A percentile compares a stretch with the other conserved stretches of the same genome.
phyloP scores from a whole-genome alignment of 352 stramenopile genomes.

The Stramenopiles sp. region DNA sequence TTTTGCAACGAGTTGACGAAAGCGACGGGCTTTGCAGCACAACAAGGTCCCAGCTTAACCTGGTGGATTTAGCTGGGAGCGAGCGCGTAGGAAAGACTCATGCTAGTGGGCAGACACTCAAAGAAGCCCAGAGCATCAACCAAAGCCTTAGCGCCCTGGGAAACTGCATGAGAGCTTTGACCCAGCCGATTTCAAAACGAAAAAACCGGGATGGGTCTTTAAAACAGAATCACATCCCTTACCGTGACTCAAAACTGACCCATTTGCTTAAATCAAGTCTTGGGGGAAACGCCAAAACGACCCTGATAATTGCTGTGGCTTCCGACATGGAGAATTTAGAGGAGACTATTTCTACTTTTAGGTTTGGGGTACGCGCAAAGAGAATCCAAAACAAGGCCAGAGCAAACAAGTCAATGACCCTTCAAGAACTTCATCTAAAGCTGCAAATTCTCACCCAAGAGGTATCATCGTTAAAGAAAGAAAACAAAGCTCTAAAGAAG shows the following conservation, averaged over 20 bases:
- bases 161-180: conserved; percentile 58
- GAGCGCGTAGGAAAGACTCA: conserved; percentile 83
- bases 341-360: conserved; percentile 72
- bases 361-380: conserved; percentile 72
- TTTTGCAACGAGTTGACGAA: conserved; percentile 58
- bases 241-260: conserved; percentile 57
- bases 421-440: background rate
- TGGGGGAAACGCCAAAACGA: conserved; percentile 73
- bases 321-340: conserved; percentile 59
- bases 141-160: conserved; percentile 72
- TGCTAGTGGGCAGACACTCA: conserved; percentile 59
- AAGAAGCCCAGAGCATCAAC: conserved; percentile 90
- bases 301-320: conserved; percentile 73
- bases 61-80: conserved; percentile 92
- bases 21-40: conserved; percentile 40
- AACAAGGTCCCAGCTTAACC: conserved; percentile 67
- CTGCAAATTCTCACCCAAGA: background rate
- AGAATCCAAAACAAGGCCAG: conserved; percentile 81
- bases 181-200: no score
- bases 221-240: no score
- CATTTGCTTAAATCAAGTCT: conserved; percentile 45
- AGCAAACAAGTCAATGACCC: conserved; percentile 36
- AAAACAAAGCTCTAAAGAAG: background rate
- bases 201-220: no score
- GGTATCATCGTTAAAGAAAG: background rate